Conservation (phyloP, 371 early-diverging fungal genomes). For the Circinella minor region DNA sequence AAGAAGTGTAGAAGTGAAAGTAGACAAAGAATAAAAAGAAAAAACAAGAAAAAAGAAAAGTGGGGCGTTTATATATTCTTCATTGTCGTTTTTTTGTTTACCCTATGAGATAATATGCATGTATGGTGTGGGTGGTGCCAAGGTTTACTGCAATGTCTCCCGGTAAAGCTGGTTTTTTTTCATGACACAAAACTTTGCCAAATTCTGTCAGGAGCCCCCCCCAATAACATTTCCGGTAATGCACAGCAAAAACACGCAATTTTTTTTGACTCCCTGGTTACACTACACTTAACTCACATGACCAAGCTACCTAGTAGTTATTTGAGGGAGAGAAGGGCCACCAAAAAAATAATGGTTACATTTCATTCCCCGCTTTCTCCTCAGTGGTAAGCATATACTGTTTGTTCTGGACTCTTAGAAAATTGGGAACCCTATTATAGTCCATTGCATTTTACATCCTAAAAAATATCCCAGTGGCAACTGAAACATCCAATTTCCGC, state of each 20-base stretch:
- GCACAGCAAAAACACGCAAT: too few species aligned
- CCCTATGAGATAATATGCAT: background rate
- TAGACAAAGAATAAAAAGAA: slow-evolving; percentile 1
- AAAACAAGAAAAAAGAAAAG: slow-evolving; percentile 6
- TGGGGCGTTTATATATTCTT: slow-evolving; percentile 8
- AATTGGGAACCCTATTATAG: too few species aligned
- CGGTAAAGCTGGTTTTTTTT: background rate
- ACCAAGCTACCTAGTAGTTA: background rate
- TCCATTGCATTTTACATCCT: too few species aligned
- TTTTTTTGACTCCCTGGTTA: slow-evolving; percentile 5
- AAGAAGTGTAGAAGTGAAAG: background rate
- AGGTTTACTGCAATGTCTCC: background rate
- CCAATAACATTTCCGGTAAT: background rate
- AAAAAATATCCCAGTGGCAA: background rate
- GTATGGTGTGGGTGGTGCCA: background rate
- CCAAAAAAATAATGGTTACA: too few species aligned
- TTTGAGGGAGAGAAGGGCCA: too few species aligned
- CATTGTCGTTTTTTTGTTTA: too few species aligned
- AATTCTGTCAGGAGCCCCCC: slow-evolving; percentile 9
- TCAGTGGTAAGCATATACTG: background rate
- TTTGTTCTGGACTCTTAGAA: background rate
- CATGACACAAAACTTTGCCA: background rate
- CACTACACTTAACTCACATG: background rate
- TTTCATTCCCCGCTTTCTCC: too few species aligned
- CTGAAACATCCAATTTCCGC: slow-evolving; percentile 7